Conservation (phyloP, 75 land plant species). For the Azolla pinnata region DNA sequence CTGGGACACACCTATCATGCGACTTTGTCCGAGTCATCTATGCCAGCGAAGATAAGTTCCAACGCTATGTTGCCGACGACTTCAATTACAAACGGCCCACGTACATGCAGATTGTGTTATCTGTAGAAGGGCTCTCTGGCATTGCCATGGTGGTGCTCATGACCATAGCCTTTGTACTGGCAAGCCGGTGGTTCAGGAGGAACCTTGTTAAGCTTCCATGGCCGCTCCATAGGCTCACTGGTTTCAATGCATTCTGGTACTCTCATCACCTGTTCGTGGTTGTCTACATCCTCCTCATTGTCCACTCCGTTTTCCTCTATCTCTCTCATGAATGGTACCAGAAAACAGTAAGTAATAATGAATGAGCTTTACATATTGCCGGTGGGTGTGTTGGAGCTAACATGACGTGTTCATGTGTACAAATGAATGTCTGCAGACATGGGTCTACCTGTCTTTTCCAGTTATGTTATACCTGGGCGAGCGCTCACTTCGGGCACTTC, state of each 20-base stretch:
- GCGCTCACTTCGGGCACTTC: conserved; percentile 18
- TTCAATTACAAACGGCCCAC: conserved; percentile 53
- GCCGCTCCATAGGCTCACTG: conserved; percentile 77
- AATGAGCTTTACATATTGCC: neutral
- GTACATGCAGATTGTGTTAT: conserved; percentile 34
- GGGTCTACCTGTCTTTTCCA: conserved; percentile 32
- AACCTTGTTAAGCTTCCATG: conserved; percentile 64
- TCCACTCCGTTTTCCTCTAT: conserved; percentile 64
- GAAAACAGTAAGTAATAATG: conserved; percentile 42
- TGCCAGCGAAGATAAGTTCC: conserved; percentile 31
- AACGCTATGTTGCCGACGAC: conserved; percentile 15
- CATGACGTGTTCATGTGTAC: neutral
- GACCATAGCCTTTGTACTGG: conserved; percentile 61
- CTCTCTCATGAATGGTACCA: conserved; percentile 48
- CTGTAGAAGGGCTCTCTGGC: conserved; percentile 58
- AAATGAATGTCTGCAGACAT: conserved; percentile 17
- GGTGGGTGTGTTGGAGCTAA: neutral
- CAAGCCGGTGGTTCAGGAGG: conserved; percentile 52
- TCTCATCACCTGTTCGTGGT: conserved; percentile 71
- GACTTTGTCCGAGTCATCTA: conserved; percentile 57
- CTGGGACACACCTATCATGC: conserved; percentile 57
- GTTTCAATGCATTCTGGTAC: conserved; percentile 98
- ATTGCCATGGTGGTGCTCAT: conserved; percentile 68
- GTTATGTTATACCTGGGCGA: conserved; percentile 21
- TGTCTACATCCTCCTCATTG: conserved; percentile 64